These are phyloP conservation scores for Lotus japonicus DNA, from an alignment of 306 rosid species.

Conservation along the genomic window DNA sequence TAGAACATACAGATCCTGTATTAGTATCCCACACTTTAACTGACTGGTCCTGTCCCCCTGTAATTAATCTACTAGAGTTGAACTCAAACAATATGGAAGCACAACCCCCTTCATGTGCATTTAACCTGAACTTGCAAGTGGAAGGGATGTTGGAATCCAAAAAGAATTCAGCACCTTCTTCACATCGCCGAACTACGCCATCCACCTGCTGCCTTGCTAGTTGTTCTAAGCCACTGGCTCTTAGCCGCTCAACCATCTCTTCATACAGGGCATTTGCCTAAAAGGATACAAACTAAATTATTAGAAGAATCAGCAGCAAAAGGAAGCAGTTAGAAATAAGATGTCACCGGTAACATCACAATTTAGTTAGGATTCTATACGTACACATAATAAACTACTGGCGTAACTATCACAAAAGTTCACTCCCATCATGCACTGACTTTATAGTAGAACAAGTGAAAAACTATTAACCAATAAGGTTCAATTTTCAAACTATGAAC, in stretches of 20 bases:
- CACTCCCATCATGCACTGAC: neutral
- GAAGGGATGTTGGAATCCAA: constrained; percentile 71
- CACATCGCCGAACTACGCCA: constrained; percentile 91
- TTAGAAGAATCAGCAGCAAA: constrained; percentile 8
- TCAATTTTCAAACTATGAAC: constrained; percentile 5
- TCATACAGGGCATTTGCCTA: constrained; percentile 92
- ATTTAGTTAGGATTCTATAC: neutral
- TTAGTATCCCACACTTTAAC: constrained; percentile 89
- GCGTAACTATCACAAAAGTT: constrained; percentile 4
- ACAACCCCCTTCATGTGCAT: constrained; percentile 94
- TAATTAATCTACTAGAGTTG: constrained; percentile 71
- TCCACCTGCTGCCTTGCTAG: constrained; percentile 97
- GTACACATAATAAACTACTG: neutral
- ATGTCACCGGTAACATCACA: neutral
- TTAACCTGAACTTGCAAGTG: constrained; percentile 53
- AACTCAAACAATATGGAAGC: constrained; percentile 73
- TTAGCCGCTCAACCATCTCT: constrained; percentile 66
- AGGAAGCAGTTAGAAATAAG: neutral
- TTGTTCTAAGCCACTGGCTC: constrained; percentile 79
- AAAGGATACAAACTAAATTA: constrained; percentile 13
- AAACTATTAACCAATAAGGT: neutral
- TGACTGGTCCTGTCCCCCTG: constrained; percentile 89
- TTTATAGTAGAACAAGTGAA: neutral
- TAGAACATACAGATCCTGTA: constrained; percentile 57
- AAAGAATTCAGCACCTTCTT: constrained; percentile 94